Percentiles rank a stretch among this genome's conserved stretches.
Conservation (phyloP, 371 early-diverging fungal genomes). For the Mortierella sp. region DNA sequence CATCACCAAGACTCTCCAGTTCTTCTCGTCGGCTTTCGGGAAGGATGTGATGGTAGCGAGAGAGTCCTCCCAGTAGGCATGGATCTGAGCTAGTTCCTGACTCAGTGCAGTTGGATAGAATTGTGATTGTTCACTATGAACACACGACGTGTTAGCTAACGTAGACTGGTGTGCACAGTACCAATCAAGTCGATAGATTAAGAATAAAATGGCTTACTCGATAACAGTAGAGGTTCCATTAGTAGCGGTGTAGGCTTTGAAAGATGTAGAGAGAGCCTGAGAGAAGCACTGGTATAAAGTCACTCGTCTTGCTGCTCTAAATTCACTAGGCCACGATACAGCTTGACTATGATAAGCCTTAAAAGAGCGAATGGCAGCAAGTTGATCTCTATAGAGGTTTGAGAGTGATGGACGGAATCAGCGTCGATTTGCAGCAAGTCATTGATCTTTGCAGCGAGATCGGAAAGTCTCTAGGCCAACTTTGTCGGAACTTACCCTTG, state of each 20-base stretch:
- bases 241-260: constrained; percentile 22
- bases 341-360: constrained; percentile 67
- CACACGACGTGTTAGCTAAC: not conserved
- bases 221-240: constrained; percentile 13
- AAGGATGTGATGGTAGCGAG: constrained; percentile 65
- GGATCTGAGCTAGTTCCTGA: constrained; percentile 67
- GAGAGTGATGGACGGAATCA: not conserved
- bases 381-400: constrained; percentile 16
- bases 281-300: constrained; percentile 61
- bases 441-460: not conserved
- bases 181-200: not conserved
- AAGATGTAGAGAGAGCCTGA: constrained; percentile 32
- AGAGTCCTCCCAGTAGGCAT: constrained; percentile 73
- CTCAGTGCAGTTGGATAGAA: constrained; percentile 56
- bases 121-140: constrained; percentile 36
- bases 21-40: constrained; percentile 77
- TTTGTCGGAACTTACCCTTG: constrained; percentile 58
- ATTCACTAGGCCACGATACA: constrained; percentile 57
- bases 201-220: constrained; percentile 20
- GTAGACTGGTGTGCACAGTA: not conserved
- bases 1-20: constrained; percentile 69
- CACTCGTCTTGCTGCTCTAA: constrained; percentile 64
- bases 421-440: not conserved
- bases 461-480: too few relatives aligned
- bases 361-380: constrained; percentile 60